Conservation (phyloP, 306 rosid genomes). For the Morella rubra region DNA sequence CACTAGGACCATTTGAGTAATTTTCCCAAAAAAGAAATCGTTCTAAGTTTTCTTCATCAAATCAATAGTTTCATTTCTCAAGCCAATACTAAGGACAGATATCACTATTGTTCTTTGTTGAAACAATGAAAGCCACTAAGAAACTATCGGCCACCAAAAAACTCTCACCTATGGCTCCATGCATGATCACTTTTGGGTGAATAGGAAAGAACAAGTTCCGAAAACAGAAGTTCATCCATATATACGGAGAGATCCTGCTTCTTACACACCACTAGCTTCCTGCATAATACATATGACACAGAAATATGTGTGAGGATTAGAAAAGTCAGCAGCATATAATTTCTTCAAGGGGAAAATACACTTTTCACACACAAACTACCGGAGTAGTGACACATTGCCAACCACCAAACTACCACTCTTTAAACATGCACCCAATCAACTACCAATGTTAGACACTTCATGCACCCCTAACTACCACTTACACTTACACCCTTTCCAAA, state of each 20-base stretch:
- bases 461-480: no score
- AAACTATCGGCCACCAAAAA: not conserved
- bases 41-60: conserved; percentile 9
- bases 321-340: not conserved
- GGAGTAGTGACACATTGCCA: no score
- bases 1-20: no score
- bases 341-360: no score
- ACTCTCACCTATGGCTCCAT: conserved; percentile 74
- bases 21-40: not conserved
- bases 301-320: conserved; percentile 7
- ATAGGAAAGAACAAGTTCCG: conserved; percentile 73
- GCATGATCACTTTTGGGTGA: conserved; percentile 88
- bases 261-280: conserved; percentile 59
- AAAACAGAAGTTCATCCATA: conserved; percentile 66
- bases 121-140: conserved; percentile 17
- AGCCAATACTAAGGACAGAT: not conserved
- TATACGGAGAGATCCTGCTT: conserved; percentile 37
- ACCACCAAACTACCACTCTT: no score
- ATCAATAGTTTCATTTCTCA: not conserved
- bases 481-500: no score
- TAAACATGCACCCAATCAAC: no score
- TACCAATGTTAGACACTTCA: no score
- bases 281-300: conserved; percentile 32
- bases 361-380: no score
- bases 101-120: conserved; percentile 9